Conservation (phyloP, 2,329 filamentous ascomycete genomes). For the Hypoxylon sp. region DNA sequence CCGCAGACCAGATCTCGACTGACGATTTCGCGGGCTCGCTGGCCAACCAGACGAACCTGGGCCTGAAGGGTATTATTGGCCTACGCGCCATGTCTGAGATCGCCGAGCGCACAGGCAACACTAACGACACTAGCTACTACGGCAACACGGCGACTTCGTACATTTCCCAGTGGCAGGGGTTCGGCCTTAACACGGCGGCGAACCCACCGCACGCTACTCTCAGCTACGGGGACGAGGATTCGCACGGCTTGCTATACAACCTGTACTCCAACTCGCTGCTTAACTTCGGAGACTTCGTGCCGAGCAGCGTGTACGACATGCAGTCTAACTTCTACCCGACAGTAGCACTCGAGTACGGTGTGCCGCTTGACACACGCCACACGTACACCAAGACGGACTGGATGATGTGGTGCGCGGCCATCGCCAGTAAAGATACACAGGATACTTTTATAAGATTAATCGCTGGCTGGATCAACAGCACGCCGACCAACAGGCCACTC, state of each 20-base stretch:
- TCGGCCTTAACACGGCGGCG: conserved; percentile 76
- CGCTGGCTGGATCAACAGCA: conserved; percentile 81
- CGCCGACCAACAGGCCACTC: conserved; percentile 76
- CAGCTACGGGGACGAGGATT: conserved; percentile 75
- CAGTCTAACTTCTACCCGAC: conserved; percentile 83
- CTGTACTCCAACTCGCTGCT: conserved; percentile 84
- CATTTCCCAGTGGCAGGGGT: conserved; percentile 77
- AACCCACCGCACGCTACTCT: conserved; percentile 77
- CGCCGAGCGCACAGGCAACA: conserved; percentile 70
- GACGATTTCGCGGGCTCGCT: conserved; percentile 87
- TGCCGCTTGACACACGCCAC: conserved; percentile 85
- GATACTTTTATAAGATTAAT: conserved; percentile 76
- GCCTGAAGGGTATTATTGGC: conserved; percentile 85
- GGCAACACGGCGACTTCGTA: conserved; percentile 75
- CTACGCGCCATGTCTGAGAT: conserved; percentile 85
- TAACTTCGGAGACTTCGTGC: conserved; percentile 78
- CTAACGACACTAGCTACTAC: conserved; percentile 70
- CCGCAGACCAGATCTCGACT: conserved; percentile 82
- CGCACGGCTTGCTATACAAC: conserved; percentile 78
- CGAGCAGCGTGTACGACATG: conserved; percentile 79
- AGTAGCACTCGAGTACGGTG: conserved; percentile 80
- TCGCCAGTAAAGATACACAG: conserved; percentile 72
- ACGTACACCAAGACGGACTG: conserved; percentile 89
- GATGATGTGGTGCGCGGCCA: conserved; percentile 87
- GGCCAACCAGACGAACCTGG: conserved; percentile 83